phyloP scores from a whole-genome alignment of 169 alveolate genomes.

The Plasmodium gallinaceum region DNA sequence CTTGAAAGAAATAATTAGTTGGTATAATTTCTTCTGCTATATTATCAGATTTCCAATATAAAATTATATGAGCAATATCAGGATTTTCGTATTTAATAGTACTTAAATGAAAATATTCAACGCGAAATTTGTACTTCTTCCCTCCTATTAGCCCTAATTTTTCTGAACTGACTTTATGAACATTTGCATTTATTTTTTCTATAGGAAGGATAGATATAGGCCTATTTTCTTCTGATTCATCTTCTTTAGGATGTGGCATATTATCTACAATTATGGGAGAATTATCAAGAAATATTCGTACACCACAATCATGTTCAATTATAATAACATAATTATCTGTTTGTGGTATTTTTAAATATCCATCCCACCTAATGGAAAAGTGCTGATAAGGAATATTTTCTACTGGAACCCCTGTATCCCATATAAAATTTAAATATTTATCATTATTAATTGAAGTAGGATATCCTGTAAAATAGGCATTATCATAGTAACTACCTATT shows the following conservation, averaged over 20 bases:
- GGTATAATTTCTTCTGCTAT: conserved; percentile 87
- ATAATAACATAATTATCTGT: conserved; percentile 87
- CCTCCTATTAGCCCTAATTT: conserved; percentile 85
- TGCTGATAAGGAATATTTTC: conserved; percentile 88
- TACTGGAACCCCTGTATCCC: conserved; percentile 87
- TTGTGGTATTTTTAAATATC: conserved; percentile 88
- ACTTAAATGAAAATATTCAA: conserved; percentile 89
- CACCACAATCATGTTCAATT: conserved; percentile 90
- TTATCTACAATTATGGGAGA: conserved; percentile 89
- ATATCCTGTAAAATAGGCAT: conserved; percentile 86
- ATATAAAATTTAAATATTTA: conserved; percentile 78
- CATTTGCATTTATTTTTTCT: conserved; percentile 83
- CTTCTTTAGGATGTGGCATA: conserved; percentile 87
- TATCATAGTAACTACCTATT: conserved; percentile 86
- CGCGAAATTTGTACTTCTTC: conserved; percentile 85
- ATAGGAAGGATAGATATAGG: conserved; percentile 82
- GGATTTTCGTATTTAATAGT: conserved; percentile 85
- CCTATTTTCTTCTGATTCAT: conserved; percentile 80
- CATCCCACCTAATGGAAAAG: conserved; percentile 92
- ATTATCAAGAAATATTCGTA: conserved; percentile 90
- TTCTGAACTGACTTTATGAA: conserved; percentile 82
- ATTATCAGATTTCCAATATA: conserved; percentile 88
- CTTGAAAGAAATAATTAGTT: conserved; percentile 85
- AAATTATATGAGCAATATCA: conserved; percentile 71
- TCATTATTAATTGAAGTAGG: conserved; percentile 86